phyloP scores from a whole-genome alignment of 257 asterid genomes.

The Salvia splendens region DNA sequence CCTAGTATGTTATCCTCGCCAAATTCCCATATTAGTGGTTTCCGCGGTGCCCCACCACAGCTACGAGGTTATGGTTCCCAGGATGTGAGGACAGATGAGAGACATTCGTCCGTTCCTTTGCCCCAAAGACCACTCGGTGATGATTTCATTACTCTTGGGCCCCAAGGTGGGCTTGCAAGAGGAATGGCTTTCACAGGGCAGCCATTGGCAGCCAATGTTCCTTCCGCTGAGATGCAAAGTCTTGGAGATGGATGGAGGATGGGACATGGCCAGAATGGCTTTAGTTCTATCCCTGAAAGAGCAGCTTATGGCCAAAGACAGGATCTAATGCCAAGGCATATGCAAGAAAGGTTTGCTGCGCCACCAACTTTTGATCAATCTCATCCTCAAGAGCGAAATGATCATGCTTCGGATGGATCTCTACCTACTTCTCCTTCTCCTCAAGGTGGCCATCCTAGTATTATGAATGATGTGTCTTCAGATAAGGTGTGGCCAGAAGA shows the following conservation, averaged over 20 bases:
- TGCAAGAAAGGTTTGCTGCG: constrained; percentile 52
- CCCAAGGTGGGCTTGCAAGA: constrained; percentile 91
- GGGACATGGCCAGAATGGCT: constrained; percentile 59
- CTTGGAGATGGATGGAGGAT: constrained; percentile 54
- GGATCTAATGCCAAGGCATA: constrained; percentile 54
- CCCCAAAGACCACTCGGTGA: constrained; percentile 70
- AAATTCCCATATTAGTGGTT: constrained; percentile 54
- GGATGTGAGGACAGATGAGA: constrained; percentile 64
- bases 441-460: constrained; percentile 42
- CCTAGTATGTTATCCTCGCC: constrained; percentile 60
- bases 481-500: constrained; percentile 63
- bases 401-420: constrained; percentile 39
- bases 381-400: constrained; percentile 47
- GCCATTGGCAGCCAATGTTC: constrained; percentile 47
- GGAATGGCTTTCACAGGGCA: constrained; percentile 87
- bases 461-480: constrained; percentile 43
- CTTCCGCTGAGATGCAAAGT: constrained; percentile 43
- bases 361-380: constrained; percentile 50
- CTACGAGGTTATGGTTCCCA: constrained; percentile 68
- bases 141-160: constrained; percentile 75
- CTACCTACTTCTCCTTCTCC: constrained; percentile 42
- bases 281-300: constrained; percentile 57
- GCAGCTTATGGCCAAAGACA: constrained; percentile 61
- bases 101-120: constrained; percentile 64
- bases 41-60: constrained; percentile 57